phyloP scores from a whole-genome alignment of 805 yeast genomes.

The Lipomyces japonicus region DNA sequence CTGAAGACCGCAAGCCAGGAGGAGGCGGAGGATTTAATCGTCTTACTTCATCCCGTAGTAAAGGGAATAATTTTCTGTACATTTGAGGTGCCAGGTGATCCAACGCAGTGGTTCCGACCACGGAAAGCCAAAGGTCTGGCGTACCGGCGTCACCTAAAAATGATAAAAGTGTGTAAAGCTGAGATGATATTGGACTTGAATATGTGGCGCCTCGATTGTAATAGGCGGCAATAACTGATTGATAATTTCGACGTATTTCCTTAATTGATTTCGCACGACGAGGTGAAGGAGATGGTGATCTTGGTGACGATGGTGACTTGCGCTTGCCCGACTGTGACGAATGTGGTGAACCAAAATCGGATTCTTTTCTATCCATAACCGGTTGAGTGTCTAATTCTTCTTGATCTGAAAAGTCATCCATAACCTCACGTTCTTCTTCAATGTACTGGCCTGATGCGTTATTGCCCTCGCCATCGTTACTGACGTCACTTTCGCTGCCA shows the following conservation, averaged over 20 bases:
- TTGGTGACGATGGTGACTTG: constrained; percentile 34
- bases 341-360: neutral
- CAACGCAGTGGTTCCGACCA: constrained; percentile 81
- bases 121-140: constrained; percentile 76
- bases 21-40: constrained; percentile 52
- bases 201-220: constrained; percentile 80
- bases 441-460: constrained; percentile 36
- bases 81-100: constrained; percentile 67
- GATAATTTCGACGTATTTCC: constrained; percentile 42
- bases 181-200: constrained; percentile 69
- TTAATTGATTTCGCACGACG: constrained; percentile 37
- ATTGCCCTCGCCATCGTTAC: constrained; percentile 39
- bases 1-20: constrained; percentile 9
- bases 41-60: constrained; percentile 75
- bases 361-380: constrained; percentile 5
- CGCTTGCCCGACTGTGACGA: constrained; percentile 28
- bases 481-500: constrained; percentile 35
- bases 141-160: constrained; percentile 73
- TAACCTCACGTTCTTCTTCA: constrained; percentile 18
- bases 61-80: constrained; percentile 66
- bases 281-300: constrained; percentile 24
- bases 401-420: constrained; percentile 25
- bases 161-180: constrained; percentile 73
- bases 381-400: constrained; percentile 33
- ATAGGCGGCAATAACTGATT: constrained; percentile 63